Percentiles rank a stretch among this genome's conserved stretches.
These are phyloP conservation scores for Iris macrosiphon DNA, from an alignment of 106 monocot species.

Conservation along the genomic window DNA sequence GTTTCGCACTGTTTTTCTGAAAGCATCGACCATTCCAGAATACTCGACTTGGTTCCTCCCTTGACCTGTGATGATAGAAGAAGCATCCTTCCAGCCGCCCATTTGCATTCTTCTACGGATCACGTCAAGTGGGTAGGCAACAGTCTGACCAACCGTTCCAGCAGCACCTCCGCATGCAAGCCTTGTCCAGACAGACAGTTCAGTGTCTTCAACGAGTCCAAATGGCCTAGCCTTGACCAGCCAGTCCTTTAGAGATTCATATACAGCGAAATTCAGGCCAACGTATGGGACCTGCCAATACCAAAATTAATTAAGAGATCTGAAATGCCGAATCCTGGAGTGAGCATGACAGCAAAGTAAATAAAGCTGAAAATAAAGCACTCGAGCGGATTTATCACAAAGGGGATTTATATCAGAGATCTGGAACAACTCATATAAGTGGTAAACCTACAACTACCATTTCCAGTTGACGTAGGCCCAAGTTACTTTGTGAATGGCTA, in stretches of 20 bases:
- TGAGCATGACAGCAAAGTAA: too few relatives aligned
- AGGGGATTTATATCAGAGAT: too few relatives aligned
- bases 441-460: too few relatives aligned
- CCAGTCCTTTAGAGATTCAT: slow-evolving; percentile 87
- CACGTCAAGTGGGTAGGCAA: slow-evolving; percentile 88
- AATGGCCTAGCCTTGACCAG: slow-evolving; percentile 48
- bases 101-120: slow-evolving; percentile 89
- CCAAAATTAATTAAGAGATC: too few relatives aligned
- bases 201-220: slow-evolving; percentile 45
- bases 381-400: too few relatives aligned
- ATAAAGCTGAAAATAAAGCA: too few relatives aligned
- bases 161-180: slow-evolving; percentile 81
- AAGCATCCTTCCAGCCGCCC: slow-evolving; percentile 86
- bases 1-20: slow-evolving; percentile 66
- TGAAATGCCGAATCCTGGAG: too few relatives aligned
- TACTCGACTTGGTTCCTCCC: slow-evolving; percentile 49
- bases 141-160: slow-evolving; percentile 79
- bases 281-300: slow-evolving; percentile 92
- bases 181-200: slow-evolving; percentile 48
- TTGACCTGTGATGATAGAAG: slow-evolving; percentile 44
- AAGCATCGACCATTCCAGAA: slow-evolving; percentile 86
- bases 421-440: too few relatives aligned
- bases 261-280: slow-evolving; percentile 80
- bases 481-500: too few relatives aligned
- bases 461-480: too few relatives aligned